Conservation (phyloP, 768 basidiomycete genomes). For the Rhodosporidiobolus sp. region DNA sequence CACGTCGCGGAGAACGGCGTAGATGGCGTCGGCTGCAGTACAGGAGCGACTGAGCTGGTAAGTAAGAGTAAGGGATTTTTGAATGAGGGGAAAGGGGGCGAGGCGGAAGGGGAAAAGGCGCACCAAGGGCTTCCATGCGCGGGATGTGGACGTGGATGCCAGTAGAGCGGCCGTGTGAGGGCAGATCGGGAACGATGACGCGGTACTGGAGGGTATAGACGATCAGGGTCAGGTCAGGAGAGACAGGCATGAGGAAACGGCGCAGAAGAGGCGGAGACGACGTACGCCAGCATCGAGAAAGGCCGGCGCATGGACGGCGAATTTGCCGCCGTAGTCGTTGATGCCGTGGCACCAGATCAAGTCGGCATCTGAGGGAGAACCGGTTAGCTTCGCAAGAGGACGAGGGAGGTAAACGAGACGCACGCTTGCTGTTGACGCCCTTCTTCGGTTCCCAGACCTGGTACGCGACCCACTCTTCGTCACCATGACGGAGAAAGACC, state of each 20-base stretch:
- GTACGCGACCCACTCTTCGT: conserved; percentile 36
- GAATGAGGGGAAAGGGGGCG: neutral
- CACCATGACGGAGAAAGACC: neutral
- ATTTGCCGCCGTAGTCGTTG: conserved; percentile 42
- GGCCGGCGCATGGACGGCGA: conserved; percentile 29
- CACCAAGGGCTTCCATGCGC: conserved; percentile 31
- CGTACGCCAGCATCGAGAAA: conserved; percentile 41
- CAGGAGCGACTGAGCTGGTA: neutral
- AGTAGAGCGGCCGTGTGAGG: conserved; percentile 40
- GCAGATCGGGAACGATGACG: conserved; percentile 39
- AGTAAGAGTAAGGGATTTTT: neutral
- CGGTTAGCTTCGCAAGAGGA: neutral
- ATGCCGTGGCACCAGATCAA: conserved; percentile 41
- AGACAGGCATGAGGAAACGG: too few relatives aligned
- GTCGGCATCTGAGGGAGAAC: conserved; percentile 19
- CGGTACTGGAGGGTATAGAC: conserved; percentile 4
- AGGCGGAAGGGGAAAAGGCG: neutral
- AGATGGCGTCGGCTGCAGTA: conserved; percentile 35
- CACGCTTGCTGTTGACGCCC: conserved; percentile 4
- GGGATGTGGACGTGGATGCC: conserved; percentile 39
- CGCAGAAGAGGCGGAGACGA: too few relatives aligned
- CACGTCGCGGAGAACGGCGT: conserved; percentile 39
- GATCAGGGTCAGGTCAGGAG: too few relatives aligned
- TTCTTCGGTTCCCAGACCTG: conserved; percentile 40
- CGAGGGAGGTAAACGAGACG: neutral